Conservation (phyloP, 257 asterid species). For the Scutellaria galericulata region DNA sequence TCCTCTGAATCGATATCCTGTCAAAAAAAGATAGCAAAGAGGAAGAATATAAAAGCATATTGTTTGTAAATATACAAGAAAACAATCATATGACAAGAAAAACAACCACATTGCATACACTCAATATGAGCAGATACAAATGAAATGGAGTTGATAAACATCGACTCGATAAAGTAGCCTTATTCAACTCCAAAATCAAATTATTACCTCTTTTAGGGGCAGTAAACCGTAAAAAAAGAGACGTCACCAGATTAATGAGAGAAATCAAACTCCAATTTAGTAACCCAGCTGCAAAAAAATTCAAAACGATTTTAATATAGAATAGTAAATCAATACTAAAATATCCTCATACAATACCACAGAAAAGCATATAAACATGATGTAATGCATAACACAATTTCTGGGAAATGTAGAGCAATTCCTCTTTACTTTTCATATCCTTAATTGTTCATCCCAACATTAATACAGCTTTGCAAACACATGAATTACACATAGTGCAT, state of each 20-base stretch:
- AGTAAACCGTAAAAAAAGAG: constrained; percentile 64
- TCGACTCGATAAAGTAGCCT: constrained; percentile 27
- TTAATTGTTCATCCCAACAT: not conserved
- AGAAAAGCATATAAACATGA: constrained; percentile 11
- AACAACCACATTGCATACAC: constrained; percentile 19
- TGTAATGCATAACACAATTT: not conserved
- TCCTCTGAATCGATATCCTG: constrained; percentile 70
- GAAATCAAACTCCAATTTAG: constrained; percentile 84
- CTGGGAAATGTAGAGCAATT: not conserved
- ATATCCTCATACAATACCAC: not conserved
- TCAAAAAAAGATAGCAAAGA: constrained; percentile 24
- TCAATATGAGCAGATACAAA: constrained; percentile 14
- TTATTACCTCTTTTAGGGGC: constrained; percentile 71
- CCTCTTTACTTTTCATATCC: constrained; percentile 1
- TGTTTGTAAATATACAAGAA: not conserved
- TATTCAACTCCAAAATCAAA: constrained; percentile 31
- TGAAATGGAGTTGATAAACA: constrained; percentile 14
- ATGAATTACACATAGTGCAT: not conserved
- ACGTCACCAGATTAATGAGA: constrained; percentile 66
- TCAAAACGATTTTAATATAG: not conserved
- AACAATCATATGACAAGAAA: not conserved
- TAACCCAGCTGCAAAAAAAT: constrained; percentile 64
- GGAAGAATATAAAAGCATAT: constrained; percentile 7
- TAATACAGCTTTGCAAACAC: constrained; percentile 8
- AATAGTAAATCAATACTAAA: constrained; percentile 16